Evolutionary conservation across 2,329 filamentous ascomycete genomes (phyloP).

Genomic region (Triangularia verruculosa): DNA sequence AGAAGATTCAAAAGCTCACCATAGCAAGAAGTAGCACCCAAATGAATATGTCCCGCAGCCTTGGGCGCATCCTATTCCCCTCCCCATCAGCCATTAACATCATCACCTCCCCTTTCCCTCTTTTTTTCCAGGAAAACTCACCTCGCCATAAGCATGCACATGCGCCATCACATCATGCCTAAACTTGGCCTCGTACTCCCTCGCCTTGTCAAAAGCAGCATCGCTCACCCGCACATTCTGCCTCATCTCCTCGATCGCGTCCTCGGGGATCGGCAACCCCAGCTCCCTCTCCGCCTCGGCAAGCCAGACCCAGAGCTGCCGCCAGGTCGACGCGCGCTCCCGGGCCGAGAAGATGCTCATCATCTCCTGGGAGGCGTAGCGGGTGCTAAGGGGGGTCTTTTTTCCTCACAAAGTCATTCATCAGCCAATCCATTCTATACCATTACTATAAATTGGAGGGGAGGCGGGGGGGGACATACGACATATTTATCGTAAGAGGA

Average conservation of each 20-base stretch:
- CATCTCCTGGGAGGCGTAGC: constrained; percentile 76
- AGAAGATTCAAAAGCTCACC: constrained; percentile 10
- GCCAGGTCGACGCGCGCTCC: constrained; percentile 73
- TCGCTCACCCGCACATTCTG: constrained; percentile 73
- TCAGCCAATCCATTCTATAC: not conserved
- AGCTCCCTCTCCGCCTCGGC: constrained; percentile 80
- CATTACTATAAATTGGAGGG: not conserved
- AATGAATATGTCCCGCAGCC: constrained; percentile 83
- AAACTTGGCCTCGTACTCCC: constrained; percentile 73
- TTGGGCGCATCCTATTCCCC: constrained; percentile 55
- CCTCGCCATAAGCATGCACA: constrained; percentile 71
- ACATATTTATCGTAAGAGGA: constrained; percentile 29
- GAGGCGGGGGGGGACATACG: constrained; percentile 6
- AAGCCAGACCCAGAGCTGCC: constrained; percentile 80
- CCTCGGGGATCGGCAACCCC: constrained; percentile 67
- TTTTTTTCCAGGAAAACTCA: constrained; percentile 26
- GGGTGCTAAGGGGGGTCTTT: constrained; percentile 64
- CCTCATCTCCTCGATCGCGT: constrained; percentile 75
- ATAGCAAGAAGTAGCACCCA: constrained; percentile 56
- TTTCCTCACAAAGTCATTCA: not conserved
- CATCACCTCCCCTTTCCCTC: not conserved
- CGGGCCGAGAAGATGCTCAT: constrained; percentile 75
- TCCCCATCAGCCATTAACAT: not conserved
- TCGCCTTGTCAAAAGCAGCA: constrained; percentile 70
- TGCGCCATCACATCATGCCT: constrained; percentile 59